Base-by-base conservation (phyloP, 176 grass and related monocot genomes). In the Poa annua region DNA sequence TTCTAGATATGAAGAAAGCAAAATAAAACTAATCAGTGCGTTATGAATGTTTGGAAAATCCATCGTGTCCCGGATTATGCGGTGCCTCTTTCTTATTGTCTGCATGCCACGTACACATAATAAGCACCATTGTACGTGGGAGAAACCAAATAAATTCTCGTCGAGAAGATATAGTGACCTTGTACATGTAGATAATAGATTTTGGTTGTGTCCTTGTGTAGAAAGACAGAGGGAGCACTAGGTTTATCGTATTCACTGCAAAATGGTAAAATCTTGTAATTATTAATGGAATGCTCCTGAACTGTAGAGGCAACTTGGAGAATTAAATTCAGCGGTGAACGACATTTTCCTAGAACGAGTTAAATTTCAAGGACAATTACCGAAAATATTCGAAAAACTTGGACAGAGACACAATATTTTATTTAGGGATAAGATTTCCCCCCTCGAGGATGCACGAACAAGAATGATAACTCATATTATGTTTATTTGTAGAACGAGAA, bases 261-360 rank as follows among this genome's bases (percentile, higher is more conserved):
- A 45, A 25, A 44, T 55, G 71, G 79, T 53, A 70, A 45, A 71
- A 42, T 8, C 13, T 36, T 51, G 7, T 10, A 80, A 80, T 35
- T 36, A 16, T 52, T 22, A 80, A 65, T 3, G 10, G 9, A 50
- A 25, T 8, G 11, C 44, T 50, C 24, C 44, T 71, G 13, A 15
- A 71, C 71, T 74, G 25, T 74, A 19, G 24, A 74, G 25, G 25
- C 15, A 74, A 33, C 47, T 74, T 51, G 8, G 15, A 17, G 3
- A 52, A 47, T 17, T 25, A 52, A 74, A 20, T 33, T 52, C 9
- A 10, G 16, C 25, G 71, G 10, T 33, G 17, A 15, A 48, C 3
- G 51, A 0, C 71, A 19, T 8, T 66, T 66, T 35, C 63, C 5
- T 19, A 19, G 34, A 66, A 66, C 8, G 15, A 19, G 29, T 66